phyloP scores from a whole-genome alignment of 1,139 yeast species.

The Nakaseomyces bracarensis region DNA sequence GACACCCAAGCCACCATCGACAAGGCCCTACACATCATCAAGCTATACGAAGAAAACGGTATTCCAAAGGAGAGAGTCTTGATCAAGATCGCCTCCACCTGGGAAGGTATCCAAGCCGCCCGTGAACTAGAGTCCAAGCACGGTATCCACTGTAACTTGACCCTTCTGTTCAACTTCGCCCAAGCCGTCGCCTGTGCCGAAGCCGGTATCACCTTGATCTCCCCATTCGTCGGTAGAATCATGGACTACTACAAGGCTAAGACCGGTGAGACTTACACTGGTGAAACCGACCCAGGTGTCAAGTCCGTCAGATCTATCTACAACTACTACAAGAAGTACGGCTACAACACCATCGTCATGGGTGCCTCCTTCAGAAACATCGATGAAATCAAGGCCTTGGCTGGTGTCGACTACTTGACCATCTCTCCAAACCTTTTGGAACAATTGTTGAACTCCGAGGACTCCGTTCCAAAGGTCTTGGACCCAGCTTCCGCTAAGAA shows the following conservation, averaged over 20 bases:
- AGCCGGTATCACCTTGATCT: constrained; percentile 89
- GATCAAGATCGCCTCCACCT: constrained; percentile 95
- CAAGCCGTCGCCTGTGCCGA: constrained; percentile 99
- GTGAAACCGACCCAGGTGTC: constrained; percentile 93
- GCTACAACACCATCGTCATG: constrained; percentile 96
- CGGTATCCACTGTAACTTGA: constrained; percentile 91
- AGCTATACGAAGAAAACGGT: constrained; percentile 74
- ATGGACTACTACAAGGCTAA: constrained; percentile 96
- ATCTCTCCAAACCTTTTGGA: constrained; percentile 91
- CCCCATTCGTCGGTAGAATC: constrained; percentile 99
- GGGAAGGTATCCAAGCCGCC: constrained; percentile 99
- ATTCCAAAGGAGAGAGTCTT: constrained; percentile 81
- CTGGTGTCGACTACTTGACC: constrained; percentile 96
- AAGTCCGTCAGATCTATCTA: constrained; percentile 74
- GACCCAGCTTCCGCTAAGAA: constrained; percentile 51
- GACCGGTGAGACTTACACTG: constrained; percentile 79
- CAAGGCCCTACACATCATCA: constrained; percentile 85
- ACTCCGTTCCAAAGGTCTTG: constrained; percentile 70
- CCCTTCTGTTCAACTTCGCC: constrained; percentile 85
- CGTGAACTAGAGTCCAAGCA: constrained; percentile 85
- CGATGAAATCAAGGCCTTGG: constrained; percentile 93
- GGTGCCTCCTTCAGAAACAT: constrained; percentile 99
- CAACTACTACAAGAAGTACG: constrained; percentile 97
- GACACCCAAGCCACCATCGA: constrained; percentile 87
- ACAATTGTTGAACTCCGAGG: constrained; percentile 73